Evolutionary conservation across 73 alveolate species (phyloP).

Genomic region (Blepharisma stoltei): DNA sequence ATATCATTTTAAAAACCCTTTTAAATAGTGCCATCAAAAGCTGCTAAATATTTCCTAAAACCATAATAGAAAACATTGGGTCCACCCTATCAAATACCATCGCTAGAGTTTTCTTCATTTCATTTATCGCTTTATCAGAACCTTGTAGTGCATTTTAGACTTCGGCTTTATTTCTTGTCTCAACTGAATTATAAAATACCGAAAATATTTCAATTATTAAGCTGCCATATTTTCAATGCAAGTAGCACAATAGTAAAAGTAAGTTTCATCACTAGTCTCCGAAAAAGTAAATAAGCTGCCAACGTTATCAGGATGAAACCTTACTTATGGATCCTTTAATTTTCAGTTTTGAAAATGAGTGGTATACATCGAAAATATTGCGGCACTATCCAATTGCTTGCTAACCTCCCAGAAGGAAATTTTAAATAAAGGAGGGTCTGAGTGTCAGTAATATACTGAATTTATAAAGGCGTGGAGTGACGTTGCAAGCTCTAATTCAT

Average conservation of each 20-base stretch:
- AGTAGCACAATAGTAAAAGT: background rate
- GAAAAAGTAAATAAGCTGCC: background rate
- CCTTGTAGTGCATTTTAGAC: background rate
- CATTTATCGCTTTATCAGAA: background rate
- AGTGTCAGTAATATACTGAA: too few species aligned
- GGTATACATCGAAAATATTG: background rate
- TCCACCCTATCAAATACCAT: background rate
- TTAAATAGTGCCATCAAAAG: too few species aligned
- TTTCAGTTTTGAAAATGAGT: background rate
- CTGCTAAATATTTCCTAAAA: background rate
- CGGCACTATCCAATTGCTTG: background rate
- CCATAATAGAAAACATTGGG: background rate
- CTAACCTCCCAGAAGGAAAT: background rate
- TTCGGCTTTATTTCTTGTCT: background rate
- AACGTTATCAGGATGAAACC: slow-evolving; percentile 15
- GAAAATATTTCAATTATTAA: background rate
- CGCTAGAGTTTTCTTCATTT: background rate
- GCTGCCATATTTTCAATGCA: background rate
- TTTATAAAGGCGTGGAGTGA: too few species aligned
- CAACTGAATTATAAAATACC: background rate
- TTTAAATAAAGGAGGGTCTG: too few species aligned
- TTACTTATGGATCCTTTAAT: background rate
- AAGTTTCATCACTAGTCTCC: background rate
- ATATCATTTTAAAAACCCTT: too few species aligned
- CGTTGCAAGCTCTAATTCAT: too few species aligned